Evolutionary conservation across 2,329 filamentous ascomycete species (phyloP), one percentile per base, ranked within the genome.

Genomic region (Chaetomiaceae sp.): DNA sequence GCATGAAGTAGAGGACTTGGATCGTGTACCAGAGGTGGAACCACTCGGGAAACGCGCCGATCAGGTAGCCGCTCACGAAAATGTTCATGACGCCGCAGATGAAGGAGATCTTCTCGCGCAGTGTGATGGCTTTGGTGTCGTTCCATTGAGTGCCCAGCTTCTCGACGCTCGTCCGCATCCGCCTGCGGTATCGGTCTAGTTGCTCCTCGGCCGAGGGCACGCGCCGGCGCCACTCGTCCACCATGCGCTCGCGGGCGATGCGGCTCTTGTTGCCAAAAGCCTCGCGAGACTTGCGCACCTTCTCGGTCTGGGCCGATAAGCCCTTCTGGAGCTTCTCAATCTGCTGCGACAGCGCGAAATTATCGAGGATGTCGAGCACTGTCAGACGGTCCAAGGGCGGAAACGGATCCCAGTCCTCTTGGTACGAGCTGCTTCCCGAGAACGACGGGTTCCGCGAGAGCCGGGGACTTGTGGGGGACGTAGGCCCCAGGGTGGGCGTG

Each of bases 61-160:
- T 87, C 42, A 99, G 75, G 69, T 96, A 97, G 53, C 92, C 94
- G 61, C 90, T 95, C 67, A 97, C 84, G 71, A 99, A 95, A 69
- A 99, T 94, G 72, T 99, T 99, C 73, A 96, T 82, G 61, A 96
- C 91, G 64, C 90, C 94, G 56, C 85, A 92, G 58, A 99, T 96
- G 71, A 99, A 99, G 5, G 92, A 91, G 44, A 95, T 76, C 77
- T 99, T 99, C 73, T 99, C 94, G 54, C 91, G 85, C 45, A 89
- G 71, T 1, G 90, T 96, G 62, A 99, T 90, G 8, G 84, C 85
- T 64, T 90, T 90, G 16, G 88, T 89, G 66, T 96, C 88, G 66
- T 89, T 94, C 91, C 92, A 99, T 65, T 84, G 84, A 60, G 79
- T 82, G 56, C 86, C 87, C 30, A 97, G 78, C 61, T 89, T 87